Conservation (phyloP, 169 alveolate genomes). For the Plasmodium sp. region DNA sequence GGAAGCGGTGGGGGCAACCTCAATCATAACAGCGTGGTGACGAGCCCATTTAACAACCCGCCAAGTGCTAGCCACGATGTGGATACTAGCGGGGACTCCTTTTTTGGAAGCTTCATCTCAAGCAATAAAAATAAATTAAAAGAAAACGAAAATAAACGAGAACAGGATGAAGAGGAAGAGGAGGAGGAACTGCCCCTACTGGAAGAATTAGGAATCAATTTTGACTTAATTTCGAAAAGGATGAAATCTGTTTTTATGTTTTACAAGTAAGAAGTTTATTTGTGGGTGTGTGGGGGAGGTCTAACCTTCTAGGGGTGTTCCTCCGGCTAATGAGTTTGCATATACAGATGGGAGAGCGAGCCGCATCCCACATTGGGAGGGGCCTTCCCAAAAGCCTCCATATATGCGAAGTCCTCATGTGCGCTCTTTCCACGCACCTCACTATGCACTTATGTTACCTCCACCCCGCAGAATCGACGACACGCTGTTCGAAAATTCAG, state of each 20-base stretch:
- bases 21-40: neutral
- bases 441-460: neutral
- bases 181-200: conserved; percentile 77
- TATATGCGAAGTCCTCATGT: neutral
- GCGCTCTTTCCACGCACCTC: too few species aligned
- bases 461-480: conserved; percentile 36
- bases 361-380: neutral
- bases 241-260: conserved; percentile 71
- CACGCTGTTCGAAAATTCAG: conserved; percentile 78
- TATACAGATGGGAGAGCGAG: too few species aligned
- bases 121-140: neutral
- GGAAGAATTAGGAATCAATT: conserved; percentile 80
- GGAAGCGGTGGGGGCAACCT: neutral
- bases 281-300: neutral
- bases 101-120: neutral
- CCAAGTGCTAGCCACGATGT: neutral
- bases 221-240: conserved; percentile 75
- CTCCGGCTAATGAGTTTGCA: neutral
- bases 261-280: conserved; percentile 26
- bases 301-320: neutral
- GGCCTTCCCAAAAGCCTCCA: neutral
- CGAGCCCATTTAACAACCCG: conserved; percentile 18
- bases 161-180: conserved; percentile 39
- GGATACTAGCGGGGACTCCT: neutral
- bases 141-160: neutral